A percentile compares a stretch with the other conserved stretches of the same genome.
Evolutionary conservation across 2,329 filamentous ascomycete genomes (phyloP).

Genomic region (Penicillium capsulatum): DNA sequence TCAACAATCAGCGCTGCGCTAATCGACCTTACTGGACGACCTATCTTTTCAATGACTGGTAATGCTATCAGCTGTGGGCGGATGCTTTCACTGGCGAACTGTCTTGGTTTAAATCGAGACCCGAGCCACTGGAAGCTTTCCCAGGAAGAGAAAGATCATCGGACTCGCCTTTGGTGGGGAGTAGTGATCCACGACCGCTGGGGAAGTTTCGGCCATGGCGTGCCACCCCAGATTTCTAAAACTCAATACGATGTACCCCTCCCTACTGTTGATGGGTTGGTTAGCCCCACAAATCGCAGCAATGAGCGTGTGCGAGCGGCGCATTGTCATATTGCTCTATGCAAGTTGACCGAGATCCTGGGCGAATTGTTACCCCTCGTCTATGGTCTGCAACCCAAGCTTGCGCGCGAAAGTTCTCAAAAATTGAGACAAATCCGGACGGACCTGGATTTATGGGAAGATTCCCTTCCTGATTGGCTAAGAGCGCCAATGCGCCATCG

Average conservation of each 20-base stretch:
- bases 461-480: slow-evolving; percentile 44
- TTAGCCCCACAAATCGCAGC: slow-evolving; percentile 33
- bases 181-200: slow-evolving; percentile 56
- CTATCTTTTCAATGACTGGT: slow-evolving; percentile 57
- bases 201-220: slow-evolving; percentile 55
- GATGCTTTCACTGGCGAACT: slow-evolving; percentile 53
- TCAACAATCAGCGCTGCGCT: slow-evolving; percentile 56
- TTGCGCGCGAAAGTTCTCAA: slow-evolving; percentile 43
- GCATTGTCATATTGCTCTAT: slow-evolving; percentile 52
- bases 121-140: slow-evolving; percentile 52
- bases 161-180: slow-evolving; percentile 55
- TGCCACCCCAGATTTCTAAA: slow-evolving; percentile 51
- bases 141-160: slow-evolving; percentile 48
- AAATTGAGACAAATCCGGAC: slow-evolving; percentile 45
- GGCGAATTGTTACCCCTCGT: slow-evolving; percentile 46
- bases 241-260: slow-evolving; percentile 55
- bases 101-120: slow-evolving; percentile 54
- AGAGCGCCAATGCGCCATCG: slow-evolving; percentile 31
- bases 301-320: slow-evolving; percentile 45
- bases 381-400: slow-evolving; percentile 43
- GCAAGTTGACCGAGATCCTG: slow-evolving; percentile 47
- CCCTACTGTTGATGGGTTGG: slow-evolving; percentile 44
- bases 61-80: slow-evolving; percentile 54
- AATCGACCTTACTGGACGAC: slow-evolving; percentile 57
- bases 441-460: slow-evolving; percentile 45